phyloP scores from a whole-genome alignment of 2,329 filamentous ascomycete species.

The Knufia fluminis region DNA sequence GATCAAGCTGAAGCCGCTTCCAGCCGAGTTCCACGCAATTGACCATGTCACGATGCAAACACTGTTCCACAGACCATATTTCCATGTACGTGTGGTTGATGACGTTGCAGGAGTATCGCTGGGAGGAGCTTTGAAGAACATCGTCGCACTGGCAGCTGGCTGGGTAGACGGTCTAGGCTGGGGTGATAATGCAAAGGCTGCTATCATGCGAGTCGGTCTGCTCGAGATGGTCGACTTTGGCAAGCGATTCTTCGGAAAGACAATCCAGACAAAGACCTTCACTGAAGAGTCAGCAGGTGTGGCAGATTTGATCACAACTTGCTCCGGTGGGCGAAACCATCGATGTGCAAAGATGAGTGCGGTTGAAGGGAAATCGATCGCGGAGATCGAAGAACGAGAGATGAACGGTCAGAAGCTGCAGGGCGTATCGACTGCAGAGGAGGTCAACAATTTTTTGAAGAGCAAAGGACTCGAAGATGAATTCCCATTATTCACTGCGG shows the following conservation, averaged over 20 bases:
- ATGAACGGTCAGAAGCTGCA: slow-evolving; percentile 96
- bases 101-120: slow-evolving; percentile 97
- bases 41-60: slow-evolving; percentile 74
- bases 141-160: slow-evolving; percentile 86
- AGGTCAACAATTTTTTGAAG: slow-evolving; percentile 84
- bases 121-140: slow-evolving; percentile 90
- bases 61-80: slow-evolving; percentile 93
- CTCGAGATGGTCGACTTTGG: slow-evolving; percentile 96
- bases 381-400: slow-evolving; percentile 79
- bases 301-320: slow-evolving; percentile 90
- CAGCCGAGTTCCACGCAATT: slow-evolving; percentile 72
- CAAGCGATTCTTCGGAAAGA: slow-evolving; percentile 81
- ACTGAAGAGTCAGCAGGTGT: slow-evolving; percentile 96
- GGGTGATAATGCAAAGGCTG: slow-evolving; percentile 98
- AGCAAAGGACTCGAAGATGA: slow-evolving; percentile 66
- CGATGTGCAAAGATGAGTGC: slow-evolving; percentile 84
- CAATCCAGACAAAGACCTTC: slow-evolving; percentile 73
- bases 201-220: slow-evolving; percentile 90
- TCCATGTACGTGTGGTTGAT: slow-evolving; percentile 86
- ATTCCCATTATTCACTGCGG: slow-evolving; percentile 87
- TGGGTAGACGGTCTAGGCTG: slow-evolving; percentile 93
- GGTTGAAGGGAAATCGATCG: slow-evolving; percentile 66
- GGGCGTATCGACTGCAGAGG: slow-evolving; percentile 81
- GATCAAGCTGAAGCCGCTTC: slow-evolving; percentile 64
- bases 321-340: slow-evolving; percentile 86